A percentile compares a stretch with the other conserved stretches of the same genome.
These are phyloP conservation scores for Fusarium sp. DNA, from an alignment of 2,329 filamentous ascomycete genomes.

Conservation along the genomic window DNA sequence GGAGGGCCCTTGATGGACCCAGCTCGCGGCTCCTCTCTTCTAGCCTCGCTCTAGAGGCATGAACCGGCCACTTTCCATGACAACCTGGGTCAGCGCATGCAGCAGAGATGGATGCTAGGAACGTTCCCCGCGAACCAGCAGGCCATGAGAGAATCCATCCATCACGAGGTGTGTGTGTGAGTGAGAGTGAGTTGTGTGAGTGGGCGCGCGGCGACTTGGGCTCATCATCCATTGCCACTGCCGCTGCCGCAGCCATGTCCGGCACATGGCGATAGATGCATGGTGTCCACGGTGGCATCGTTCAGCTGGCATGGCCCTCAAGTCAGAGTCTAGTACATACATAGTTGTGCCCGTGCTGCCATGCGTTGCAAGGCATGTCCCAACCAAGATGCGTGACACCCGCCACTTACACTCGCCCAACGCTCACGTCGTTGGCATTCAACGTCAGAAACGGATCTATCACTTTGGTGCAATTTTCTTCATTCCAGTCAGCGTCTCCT, in stretches of 20 bases:
- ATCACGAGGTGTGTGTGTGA: constrained; percentile 34
- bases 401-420: constrained; percentile 14
- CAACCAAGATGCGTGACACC: constrained; percentile 2
- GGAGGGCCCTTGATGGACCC: constrained; percentile 10
- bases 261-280: background rate
- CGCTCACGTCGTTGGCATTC: background rate
- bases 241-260: background rate
- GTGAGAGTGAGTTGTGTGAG: constrained; percentile 8
- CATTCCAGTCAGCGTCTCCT: background rate
- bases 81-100: background rate
- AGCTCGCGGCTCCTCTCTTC: constrained; percentile 12
- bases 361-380: constrained; percentile 1
- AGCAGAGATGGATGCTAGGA: constrained; percentile 12
- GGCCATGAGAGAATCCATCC: constrained; percentile 17
- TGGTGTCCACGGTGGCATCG: background rate
- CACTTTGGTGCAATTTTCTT: background rate
- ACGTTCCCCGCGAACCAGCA: constrained; percentile 25
- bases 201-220: background rate
- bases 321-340: background rate
- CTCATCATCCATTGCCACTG: background rate
- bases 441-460: background rate
- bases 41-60: constrained; percentile 5
- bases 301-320: background rate
- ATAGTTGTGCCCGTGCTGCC: constrained; percentile 1
- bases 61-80: background rate